phyloP scores from a whole-genome alignment of 306 rosid species.

The Cyclanthera cordifolia region DNA sequence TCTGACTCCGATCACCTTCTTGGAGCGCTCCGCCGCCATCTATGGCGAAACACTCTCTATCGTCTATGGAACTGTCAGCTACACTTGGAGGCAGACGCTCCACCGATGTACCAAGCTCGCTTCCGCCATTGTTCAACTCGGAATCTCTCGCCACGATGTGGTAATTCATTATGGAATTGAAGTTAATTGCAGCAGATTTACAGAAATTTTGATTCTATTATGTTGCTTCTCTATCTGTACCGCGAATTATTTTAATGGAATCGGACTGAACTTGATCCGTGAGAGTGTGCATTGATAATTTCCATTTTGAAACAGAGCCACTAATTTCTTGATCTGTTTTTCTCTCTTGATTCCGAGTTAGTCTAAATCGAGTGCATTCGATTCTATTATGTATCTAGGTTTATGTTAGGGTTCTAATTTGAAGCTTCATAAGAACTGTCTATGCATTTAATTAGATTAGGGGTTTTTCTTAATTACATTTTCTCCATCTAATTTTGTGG shows the following conservation, averaged over 20 bases:
- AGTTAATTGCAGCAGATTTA: background rate
- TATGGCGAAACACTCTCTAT: slow-evolving; percentile 42
- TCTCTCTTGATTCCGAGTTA: background rate
- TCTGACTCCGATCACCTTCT: slow-evolving; percentile 65
- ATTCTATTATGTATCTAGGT: background rate
- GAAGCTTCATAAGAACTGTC: background rate
- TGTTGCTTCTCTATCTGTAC: background rate
- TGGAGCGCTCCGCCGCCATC: slow-evolving; percentile 67
- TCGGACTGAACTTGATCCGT: background rate
- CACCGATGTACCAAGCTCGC: slow-evolving; percentile 68
- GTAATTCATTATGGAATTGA: slow-evolving; percentile 11
- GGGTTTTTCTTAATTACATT: background rate
- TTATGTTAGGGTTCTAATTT: background rate
- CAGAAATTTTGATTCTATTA: background rate
- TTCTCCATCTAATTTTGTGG: background rate
- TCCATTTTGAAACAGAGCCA: background rate
- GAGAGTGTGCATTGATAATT: background rate
- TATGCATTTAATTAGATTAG: background rate
- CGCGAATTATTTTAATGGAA: background rate
- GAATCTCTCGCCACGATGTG: slow-evolving; percentile 44
- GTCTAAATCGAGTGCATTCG: background rate
- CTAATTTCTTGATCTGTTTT: background rate
- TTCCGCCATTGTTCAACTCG: slow-evolving; percentile 41
- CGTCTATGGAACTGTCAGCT: slow-evolving; percentile 30
- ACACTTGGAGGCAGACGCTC: slow-evolving; percentile 56